Conservation (phyloP, 2,329 filamentous ascomycete genomes). For the Cadophora luteo-olivacea region DNA sequence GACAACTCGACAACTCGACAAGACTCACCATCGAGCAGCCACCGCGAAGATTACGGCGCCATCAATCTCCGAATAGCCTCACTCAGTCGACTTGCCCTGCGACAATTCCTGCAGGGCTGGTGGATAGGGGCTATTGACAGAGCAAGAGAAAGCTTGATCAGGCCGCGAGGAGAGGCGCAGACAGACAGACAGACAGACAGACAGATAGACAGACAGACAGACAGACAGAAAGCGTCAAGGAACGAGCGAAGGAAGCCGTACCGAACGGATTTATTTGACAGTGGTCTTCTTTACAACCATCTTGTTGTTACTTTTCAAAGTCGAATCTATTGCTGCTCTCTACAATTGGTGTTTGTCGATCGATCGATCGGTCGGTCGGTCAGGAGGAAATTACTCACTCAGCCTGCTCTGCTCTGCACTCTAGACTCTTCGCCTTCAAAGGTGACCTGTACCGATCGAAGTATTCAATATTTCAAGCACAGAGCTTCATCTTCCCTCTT, state of each 20-base stretch:
- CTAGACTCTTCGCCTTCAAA: conserved; percentile 27
- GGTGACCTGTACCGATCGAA: conserved; percentile 39
- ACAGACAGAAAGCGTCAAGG: background rate
- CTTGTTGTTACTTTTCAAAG: conserved; percentile 33
- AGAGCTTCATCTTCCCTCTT: conserved; percentile 67
- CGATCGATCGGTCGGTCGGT: conserved; percentile 4
- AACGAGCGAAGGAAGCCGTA: conserved; percentile 26
- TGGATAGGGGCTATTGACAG: conserved; percentile 10
- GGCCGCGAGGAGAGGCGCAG: conserved; percentile 10
- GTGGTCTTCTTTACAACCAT: conserved; percentile 31
- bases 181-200: too few relatives aligned
- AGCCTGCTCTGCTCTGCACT: conserved; percentile 29
- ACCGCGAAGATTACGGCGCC: background rate
- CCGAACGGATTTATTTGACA: conserved; percentile 15
- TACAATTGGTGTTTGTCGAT: conserved; percentile 27
- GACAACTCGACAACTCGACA: background rate
- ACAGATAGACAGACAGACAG: too few relatives aligned
- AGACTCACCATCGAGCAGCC: conserved; percentile 2
- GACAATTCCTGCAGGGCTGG: conserved; percentile 1
- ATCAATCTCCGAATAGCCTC: background rate
- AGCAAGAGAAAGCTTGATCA: conserved; percentile 9
- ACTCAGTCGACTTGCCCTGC: background rate
- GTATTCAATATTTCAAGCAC: conserved; percentile 58
- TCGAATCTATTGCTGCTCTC: conserved; percentile 36
- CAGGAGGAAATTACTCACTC: conserved; percentile 29